Evolutionary conservation across 2,329 filamentous ascomycete species (phyloP).

Genomic region (Metarhizium anisopliae): DNA sequence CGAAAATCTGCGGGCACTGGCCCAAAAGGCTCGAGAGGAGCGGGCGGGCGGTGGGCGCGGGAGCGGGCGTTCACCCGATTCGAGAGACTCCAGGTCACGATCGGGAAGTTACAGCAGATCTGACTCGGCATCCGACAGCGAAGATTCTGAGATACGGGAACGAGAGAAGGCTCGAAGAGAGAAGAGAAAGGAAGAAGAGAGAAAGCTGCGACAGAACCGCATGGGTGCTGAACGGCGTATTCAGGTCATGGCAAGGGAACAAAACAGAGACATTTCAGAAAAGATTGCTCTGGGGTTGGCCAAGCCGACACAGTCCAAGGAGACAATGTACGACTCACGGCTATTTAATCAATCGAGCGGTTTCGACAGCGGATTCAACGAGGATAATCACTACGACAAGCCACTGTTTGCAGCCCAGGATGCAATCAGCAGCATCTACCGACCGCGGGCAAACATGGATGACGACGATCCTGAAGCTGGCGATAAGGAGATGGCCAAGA

Average conservation of each 20-base stretch:
- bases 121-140: constrained; percentile 42
- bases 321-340: constrained; percentile 94
- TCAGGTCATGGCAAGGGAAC: constrained; percentile 88
- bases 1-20: constrained; percentile 77
- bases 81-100: constrained; percentile 29
- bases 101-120: constrained; percentile 43
- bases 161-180: constrained; percentile 72
- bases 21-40: constrained; percentile 86
- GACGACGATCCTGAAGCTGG: constrained; percentile 74
- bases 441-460: constrained; percentile 65
- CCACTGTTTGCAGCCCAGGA: constrained; percentile 94
- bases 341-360: constrained; percentile 92
- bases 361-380: constrained; percentile 88
- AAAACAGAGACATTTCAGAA: constrained; percentile 93
- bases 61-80: constrained; percentile 25
- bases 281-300: constrained; percentile 91
- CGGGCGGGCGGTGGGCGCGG: constrained; percentile 46
- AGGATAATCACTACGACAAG: constrained; percentile 96
- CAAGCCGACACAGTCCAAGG: constrained; percentile 84
- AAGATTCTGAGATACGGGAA: constrained; percentile 64
- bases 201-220: constrained; percentile 82
- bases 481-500: constrained; percentile 76
- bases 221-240: constrained; percentile 92
- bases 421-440: constrained; percentile 88
- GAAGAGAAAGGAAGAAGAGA: constrained; percentile 70